A percentile compares a stretch with the other conserved stretches of the same genome.
Conservation (phyloP, 2,329 filamentous ascomycete species). For the Exutisphaerella laricina region DNA sequence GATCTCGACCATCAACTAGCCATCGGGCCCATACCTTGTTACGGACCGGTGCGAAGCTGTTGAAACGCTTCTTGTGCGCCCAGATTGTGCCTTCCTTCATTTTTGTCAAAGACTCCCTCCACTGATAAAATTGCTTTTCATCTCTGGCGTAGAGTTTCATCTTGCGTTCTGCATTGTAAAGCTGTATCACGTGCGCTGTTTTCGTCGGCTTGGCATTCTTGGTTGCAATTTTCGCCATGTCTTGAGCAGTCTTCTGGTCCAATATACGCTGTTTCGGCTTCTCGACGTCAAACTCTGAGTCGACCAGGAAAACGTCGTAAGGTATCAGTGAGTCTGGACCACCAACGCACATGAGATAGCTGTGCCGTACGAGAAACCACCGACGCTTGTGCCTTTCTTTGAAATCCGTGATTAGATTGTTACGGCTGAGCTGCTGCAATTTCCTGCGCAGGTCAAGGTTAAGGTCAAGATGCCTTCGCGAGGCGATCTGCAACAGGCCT, state of each 20-base stretch:
- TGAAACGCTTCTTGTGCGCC: constrained; percentile 78
- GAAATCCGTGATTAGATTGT: constrained; percentile 58
- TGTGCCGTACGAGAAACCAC: constrained; percentile 97
- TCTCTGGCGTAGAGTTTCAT: constrained; percentile 87
- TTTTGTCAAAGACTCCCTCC: constrained; percentile 83
- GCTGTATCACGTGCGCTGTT: constrained; percentile 78
- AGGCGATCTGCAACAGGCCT: constrained; percentile 87
- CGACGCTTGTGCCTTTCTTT: constrained; percentile 82
- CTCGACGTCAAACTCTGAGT: constrained; percentile 77
- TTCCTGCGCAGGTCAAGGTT: constrained; percentile 27
- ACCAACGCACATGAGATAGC: constrained; percentile 96
- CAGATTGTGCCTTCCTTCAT: constrained; percentile 81
- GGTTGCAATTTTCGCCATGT: constrained; percentile 57
- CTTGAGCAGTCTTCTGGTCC: constrained; percentile 53
- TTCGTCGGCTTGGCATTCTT: constrained; percentile 52
- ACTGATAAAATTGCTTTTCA: constrained; percentile 82
- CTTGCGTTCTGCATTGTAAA: constrained; percentile 89
- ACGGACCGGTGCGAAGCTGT: constrained; percentile 87
- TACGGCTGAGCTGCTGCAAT: constrained; percentile 18
- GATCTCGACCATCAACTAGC: constrained; percentile 93
- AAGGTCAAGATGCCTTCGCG: constrained; percentile 56
- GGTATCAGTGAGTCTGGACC: constrained; percentile 98
- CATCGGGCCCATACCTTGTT: constrained; percentile 86
- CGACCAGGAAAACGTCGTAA: constrained; percentile 96
- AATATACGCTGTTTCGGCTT: constrained; percentile 54